Base-by-base conservation (phyloP, 2,329 filamentous ascomycete species). In the Colletotrichum tamarilloi region DNA sequence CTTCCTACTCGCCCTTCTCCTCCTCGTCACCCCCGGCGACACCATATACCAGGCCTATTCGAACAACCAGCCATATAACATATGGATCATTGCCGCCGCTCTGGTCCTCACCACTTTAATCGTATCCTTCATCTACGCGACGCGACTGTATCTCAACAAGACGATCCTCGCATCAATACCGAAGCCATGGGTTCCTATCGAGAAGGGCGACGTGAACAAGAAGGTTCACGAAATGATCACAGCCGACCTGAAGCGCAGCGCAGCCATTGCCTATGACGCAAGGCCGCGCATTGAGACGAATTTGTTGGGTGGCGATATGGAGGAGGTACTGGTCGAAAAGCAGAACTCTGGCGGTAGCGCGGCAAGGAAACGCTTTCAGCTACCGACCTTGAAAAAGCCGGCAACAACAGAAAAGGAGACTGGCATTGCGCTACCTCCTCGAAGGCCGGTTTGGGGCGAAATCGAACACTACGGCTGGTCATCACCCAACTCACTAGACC, bases 381-480 rank as follows among this genome's bases (percentile, higher is more conserved):
- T 80, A 2, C 77, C 80, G 32, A 73, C 77, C 60, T 74, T 80
- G 14, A 80, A 79, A 78, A 87, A 75, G 79, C 84, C 78, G 64
- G 81, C 69, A 68, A 82, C 82, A 5, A 78, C 78, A 16, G 82
- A 82, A 30, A 81, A 83, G 55, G 82, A 83, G 38, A 78, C 85
- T 67, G 83, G 82, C 28, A 82, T 87, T 75, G 80, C 86, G 56
- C 89, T 93, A 30, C 84, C 86, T 6, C 82, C 82, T 9, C 80
- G 90, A 85, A 75, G 79, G n/a, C 82, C 86, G 2, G 85, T 90
- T 26, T 98, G 96, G 96, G 95, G 94, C 26, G 85, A 90, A n/a
- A 91, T 98, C 65, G 90, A 94, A 73, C 97, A 99, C 80, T 87
- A 91, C 19, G 97, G 96, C 64, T 98, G 97, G 96, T 93, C 93